Conservation (phyloP, 768 basidiomycete genomes). For the Hericium rajendrae region DNA sequence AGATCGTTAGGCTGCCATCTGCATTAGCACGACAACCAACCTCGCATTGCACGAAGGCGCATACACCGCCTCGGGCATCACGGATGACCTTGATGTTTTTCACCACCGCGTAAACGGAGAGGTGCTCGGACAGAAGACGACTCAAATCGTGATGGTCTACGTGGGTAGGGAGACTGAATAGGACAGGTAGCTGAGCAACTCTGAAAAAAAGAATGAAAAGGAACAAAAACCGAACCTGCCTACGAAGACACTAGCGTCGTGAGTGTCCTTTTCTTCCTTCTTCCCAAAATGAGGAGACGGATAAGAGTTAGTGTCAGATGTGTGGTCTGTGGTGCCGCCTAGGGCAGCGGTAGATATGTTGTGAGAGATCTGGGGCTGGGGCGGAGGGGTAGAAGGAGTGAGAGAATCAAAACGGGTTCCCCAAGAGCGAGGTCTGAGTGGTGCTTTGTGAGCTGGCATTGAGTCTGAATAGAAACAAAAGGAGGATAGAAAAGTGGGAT, state of each 20-base stretch:
- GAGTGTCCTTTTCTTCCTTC: constrained; percentile 38
- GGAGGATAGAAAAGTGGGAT: neutral
- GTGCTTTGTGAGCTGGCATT: constrained; percentile 35
- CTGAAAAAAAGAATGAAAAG: constrained; percentile 1
- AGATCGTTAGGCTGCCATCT: neutral
- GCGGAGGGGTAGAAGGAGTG: constrained; percentile 36
- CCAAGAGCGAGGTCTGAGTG: constrained; percentile 42
- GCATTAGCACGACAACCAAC: constrained; percentile 27
- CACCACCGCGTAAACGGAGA: constrained; percentile 55
- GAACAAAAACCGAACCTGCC: constrained; percentile 47
- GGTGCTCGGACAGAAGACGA: constrained; percentile 50
- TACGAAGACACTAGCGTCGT: constrained; percentile 77
- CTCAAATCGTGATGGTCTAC: constrained; percentile 57
- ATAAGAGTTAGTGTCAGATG: constrained; percentile 14
- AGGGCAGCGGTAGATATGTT: constrained; percentile 9
- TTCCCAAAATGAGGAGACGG: neutral
- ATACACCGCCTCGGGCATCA: constrained; percentile 68
- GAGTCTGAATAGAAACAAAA: neutral
- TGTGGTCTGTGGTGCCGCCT: constrained; percentile 2
- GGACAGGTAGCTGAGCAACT: neutral
- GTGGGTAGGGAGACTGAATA: constrained; percentile 53
- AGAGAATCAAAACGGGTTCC: constrained; percentile 67
- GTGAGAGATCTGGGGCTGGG: constrained; percentile 22
- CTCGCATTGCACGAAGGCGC: constrained; percentile 83
- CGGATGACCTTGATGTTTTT: constrained; percentile 64